phyloP scores from a whole-genome alignment of 208 protist species.

The Leishmania braziliensis region DNA sequence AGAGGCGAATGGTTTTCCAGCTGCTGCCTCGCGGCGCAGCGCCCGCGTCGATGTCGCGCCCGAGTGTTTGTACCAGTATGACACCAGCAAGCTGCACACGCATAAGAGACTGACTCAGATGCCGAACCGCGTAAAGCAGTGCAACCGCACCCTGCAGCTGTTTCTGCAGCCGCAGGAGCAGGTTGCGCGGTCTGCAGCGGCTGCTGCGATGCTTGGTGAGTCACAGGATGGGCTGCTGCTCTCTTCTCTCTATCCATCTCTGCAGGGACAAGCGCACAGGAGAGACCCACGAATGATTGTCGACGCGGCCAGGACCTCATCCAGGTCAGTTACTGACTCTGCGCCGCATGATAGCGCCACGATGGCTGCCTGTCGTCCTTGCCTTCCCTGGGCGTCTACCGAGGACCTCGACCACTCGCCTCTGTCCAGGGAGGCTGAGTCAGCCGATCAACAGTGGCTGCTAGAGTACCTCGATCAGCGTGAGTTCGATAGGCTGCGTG shows the following conservation, averaged over 20 bases:
- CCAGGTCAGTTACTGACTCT: neutral
- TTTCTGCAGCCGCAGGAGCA: slow-evolving; percentile 27
- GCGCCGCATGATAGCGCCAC: neutral
- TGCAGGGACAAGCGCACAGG: neutral
- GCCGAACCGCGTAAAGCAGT: slow-evolving; percentile 19
- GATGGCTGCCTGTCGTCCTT: neutral
- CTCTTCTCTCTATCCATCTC: neutral
- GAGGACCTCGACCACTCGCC: neutral
- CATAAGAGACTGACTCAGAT: slow-evolving; percentile 22
- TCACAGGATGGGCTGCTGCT: neutral
- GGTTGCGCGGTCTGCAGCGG: slow-evolving; percentile 4
- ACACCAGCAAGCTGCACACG: slow-evolving; percentile 15
- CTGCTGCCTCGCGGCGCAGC: slow-evolving; percentile 18
- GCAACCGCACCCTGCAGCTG: slow-evolving; percentile 19
- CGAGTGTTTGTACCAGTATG: slow-evolving; percentile 25
- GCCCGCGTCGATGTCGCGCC: slow-evolving; percentile 8
- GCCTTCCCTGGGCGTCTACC: neutral
- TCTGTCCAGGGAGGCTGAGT: neutral
- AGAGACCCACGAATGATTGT: neutral
- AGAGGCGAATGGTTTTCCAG: slow-evolving; percentile 48
- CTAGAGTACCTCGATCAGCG: slow-evolving; percentile 7
- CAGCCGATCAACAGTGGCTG: neutral
- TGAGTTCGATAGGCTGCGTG: neutral
- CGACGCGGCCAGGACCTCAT: neutral
- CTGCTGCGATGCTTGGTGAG: neutral